A percentile compares a stretch with the other conserved stretches of the same genome.
Evolutionary conservation across 1,284 basidiomycete species (phyloP).

Genomic region (Cystobasidium sp.): DNA sequence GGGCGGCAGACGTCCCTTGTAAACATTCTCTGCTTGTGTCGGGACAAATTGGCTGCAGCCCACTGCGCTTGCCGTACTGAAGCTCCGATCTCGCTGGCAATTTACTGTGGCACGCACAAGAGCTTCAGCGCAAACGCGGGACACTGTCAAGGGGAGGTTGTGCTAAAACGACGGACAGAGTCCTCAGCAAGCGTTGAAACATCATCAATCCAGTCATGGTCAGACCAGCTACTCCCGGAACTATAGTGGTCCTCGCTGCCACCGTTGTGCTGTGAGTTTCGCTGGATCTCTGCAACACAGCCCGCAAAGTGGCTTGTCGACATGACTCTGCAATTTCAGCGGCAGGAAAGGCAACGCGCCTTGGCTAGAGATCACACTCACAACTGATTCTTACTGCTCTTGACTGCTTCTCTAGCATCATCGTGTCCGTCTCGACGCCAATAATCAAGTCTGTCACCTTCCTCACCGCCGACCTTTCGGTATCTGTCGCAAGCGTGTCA

Average conservation of each 20-base stretch:
- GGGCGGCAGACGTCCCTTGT: background rate
- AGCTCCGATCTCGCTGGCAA: background rate
- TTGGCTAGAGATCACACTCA: no score
- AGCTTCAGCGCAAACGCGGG: no score
- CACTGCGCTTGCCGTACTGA: no score
- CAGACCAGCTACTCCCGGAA: constrained; percentile 46
- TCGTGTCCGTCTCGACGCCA: constrained; percentile 50
- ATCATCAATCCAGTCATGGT: background rate
- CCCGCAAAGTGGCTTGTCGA: background rate
- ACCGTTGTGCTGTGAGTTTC: constrained; percentile 46
- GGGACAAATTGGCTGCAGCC: no score
- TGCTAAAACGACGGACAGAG: no score
- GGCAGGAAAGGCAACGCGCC: no score
- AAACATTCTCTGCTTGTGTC: no score
- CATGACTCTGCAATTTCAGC: background rate
- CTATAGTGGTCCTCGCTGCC: constrained; percentile 48
- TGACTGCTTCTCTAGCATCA: constrained; percentile 41
- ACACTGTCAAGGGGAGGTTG: no score
- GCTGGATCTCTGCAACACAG: background rate
- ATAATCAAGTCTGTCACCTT: constrained; percentile 51
- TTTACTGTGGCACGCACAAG: background rate
- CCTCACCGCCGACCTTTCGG: constrained; percentile 47
- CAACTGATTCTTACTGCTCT: background rate
- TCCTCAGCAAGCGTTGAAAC: no score
- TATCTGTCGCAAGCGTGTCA: constrained; percentile 29